These are phyloP conservation scores for Termitomyces sp. DNA, from an alignment of 768 basidiomycete species.

Conservation along the genomic window DNA sequence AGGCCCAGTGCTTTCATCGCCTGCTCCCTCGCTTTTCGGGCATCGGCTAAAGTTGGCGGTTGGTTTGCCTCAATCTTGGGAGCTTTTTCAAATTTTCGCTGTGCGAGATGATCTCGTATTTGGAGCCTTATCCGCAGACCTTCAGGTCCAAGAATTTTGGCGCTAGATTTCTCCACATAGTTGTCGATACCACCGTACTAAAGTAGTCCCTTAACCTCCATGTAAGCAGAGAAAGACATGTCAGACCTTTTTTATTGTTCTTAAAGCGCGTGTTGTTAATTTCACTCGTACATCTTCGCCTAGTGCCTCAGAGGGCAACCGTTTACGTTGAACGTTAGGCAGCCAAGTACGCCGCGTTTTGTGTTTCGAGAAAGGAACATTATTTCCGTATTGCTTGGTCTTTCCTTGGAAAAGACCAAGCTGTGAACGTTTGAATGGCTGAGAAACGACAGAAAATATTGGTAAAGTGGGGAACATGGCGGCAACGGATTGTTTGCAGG, in stretches of 20 bases:
- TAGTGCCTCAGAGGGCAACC: slow-evolving; percentile 61
- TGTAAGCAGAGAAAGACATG: neutral
- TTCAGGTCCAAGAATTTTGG: slow-evolving; percentile 31
- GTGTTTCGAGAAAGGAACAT: slow-evolving; percentile 82
- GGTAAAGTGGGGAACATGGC: slow-evolving; percentile 24
- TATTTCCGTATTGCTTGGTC: slow-evolving; percentile 78
- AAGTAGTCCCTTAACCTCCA: neutral
- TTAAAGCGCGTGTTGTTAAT: slow-evolving; percentile 70
- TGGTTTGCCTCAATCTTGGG: neutral
- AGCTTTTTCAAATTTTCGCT: neutral
- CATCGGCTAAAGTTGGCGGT: slow-evolving; percentile 11
- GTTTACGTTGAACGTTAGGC: slow-evolving; percentile 80
- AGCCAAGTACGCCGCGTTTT: slow-evolving; percentile 88
- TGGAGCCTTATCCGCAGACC: slow-evolving; percentile 45
- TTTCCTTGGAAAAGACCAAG: slow-evolving; percentile 82
- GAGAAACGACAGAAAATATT: slow-evolving; percentile 38
- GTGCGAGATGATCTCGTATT: slow-evolving; percentile 18
- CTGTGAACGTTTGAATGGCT: slow-evolving; percentile 78
- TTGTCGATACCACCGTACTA: slow-evolving; percentile 70
- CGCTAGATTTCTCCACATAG: slow-evolving; percentile 51
- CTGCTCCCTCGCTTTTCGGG: slow-evolving; percentile 16
- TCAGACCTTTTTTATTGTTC: slow-evolving; percentile 78
- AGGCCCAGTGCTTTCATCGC: slow-evolving; percentile 22
- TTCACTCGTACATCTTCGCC: slow-evolving; percentile 57
- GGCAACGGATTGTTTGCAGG: neutral